phyloP scores from a whole-genome alignment of 2,329 filamentous ascomycete species.

The Ophiostoma novo-ulmi region DNA sequence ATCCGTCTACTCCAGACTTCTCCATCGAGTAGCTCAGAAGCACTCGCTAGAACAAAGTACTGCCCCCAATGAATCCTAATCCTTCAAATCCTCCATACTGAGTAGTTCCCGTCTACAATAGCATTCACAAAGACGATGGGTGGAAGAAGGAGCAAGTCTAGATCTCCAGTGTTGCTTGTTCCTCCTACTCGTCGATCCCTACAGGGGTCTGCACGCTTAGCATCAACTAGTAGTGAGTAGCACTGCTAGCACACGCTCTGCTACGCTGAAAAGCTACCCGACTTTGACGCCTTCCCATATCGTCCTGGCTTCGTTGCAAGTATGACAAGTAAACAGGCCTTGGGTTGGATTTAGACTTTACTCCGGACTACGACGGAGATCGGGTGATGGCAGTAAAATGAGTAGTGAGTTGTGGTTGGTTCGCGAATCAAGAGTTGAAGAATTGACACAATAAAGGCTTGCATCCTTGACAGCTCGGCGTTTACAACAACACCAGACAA shows the following conservation, averaged over 20 bases:
- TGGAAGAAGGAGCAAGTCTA: not conserved
- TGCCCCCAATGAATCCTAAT: not conserved
- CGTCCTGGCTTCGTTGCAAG: constrained; percentile 1
- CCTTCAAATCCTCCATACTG: not conserved
- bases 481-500: not conserved
- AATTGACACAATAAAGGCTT: not conserved
- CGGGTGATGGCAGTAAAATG: not conserved
- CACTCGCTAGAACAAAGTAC: not conserved
- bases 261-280: not conserved
- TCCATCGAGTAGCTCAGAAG: not conserved
- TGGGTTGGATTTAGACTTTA: not conserved
- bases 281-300: not conserved
- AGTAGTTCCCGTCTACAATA: not conserved
- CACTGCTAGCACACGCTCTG: not conserved
- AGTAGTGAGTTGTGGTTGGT: not conserved
- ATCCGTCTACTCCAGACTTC: too few relatives aligned
- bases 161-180: not conserved
- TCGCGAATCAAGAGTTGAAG: not conserved
- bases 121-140: not conserved
- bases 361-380: not conserved
- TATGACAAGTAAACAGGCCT: not conserved
- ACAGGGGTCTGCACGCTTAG: not conserved
- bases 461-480: not conserved
- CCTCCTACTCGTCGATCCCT: not conserved
- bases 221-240: not conserved